Evolutionary conservation across 2,329 filamentous ascomycete genomes (phyloP), one percentile per base, ranked within the genome.

Genomic region (Aspergillus pseudoviridinutans): DNA sequence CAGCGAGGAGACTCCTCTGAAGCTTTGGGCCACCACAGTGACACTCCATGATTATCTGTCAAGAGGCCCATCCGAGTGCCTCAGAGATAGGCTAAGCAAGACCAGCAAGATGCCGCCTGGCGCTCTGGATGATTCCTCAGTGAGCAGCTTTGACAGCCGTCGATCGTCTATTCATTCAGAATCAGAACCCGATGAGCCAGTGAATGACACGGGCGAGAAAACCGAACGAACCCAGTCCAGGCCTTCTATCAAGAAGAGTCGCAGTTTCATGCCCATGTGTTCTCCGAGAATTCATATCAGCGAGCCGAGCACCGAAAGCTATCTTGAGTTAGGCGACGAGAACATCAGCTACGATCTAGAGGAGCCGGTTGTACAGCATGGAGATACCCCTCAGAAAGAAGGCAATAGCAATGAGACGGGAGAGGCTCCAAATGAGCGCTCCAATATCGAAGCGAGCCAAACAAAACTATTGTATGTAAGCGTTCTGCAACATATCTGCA

Each of bases 61-160:
- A 3, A 82, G 81, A 25, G 85, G 85, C 0, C 83, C 84, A 0
- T 80, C 84, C 7, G 71, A 70, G 20, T 87, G 84, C 59, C 66
- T 87, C 4, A 75, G 77, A 12, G 81, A 84, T 55, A 74, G 85
- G 12, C 60, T 87, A 17, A 79, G 68, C 42, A 58, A 51, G 10
- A 63, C 62, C 9, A 59, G 51, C 24, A 60, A 63, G 41, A 59
- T 66, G 4, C 68, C 64, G 10, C 60, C 64, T 20, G 60, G 61
- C 10, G 62, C 64, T 4, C 51, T 64, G 14, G 69, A 71, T 29
- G 67, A 70, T 51, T 71, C 69, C 0, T 71, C 68, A 1, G 49
- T 70, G 20, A 72, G 68, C 55, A 70, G 68, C 38, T 69, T 70
- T 41, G 68, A 67, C 47, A 71, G 66, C 25, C 64, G 62, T 22